phyloP scores from a whole-genome alignment of 306 rosid species.

The Cyclanthera cordifolia region DNA sequence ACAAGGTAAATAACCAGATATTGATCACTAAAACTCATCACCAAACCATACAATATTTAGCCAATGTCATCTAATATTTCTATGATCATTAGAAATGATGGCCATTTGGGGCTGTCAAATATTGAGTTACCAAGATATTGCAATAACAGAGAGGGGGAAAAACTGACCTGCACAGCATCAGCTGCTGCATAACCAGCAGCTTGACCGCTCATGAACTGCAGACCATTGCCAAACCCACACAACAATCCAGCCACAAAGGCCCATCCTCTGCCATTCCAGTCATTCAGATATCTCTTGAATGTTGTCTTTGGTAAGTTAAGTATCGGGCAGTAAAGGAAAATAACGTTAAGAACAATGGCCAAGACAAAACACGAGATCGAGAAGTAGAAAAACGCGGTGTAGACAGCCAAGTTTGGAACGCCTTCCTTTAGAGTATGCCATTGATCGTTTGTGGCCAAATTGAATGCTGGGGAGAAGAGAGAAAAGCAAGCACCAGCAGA shows the following conservation, averaged over 20 bases:
- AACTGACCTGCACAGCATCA: constrained; percentile 90
- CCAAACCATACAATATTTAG: background rate
- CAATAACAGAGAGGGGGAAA: background rate
- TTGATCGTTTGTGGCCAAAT: constrained; percentile 87
- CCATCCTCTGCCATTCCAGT: constrained; percentile 90
- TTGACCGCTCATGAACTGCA: constrained; percentile 95
- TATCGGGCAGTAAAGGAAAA: constrained; percentile 62
- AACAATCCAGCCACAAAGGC: constrained; percentile 82
- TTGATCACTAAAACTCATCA: background rate
- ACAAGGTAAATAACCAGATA: background rate
- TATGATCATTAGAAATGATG: background rate
- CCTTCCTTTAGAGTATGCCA: constrained; percentile 64
- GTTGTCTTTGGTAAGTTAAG: constrained; percentile 64
- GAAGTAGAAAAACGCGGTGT: constrained; percentile 82
- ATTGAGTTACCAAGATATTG: background rate
- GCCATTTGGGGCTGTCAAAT: background rate
- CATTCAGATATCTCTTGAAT: constrained; percentile 51
- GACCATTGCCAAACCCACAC: constrained; percentile 92
- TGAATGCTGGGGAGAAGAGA: constrained; percentile 85
- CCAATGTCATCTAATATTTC: background rate
- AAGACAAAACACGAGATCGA: constrained; percentile 67
- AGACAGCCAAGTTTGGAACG: constrained; percentile 80
- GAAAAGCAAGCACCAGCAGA: constrained; percentile 82
- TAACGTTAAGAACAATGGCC: constrained; percentile 57
- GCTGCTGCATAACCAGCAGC: constrained; percentile 99